Evolutionary conservation across 2,329 filamentous ascomycete genomes (phyloP), one percentile per base, ranked within the genome.

Genomic region (Teratosphaeria gauchensis): DNA sequence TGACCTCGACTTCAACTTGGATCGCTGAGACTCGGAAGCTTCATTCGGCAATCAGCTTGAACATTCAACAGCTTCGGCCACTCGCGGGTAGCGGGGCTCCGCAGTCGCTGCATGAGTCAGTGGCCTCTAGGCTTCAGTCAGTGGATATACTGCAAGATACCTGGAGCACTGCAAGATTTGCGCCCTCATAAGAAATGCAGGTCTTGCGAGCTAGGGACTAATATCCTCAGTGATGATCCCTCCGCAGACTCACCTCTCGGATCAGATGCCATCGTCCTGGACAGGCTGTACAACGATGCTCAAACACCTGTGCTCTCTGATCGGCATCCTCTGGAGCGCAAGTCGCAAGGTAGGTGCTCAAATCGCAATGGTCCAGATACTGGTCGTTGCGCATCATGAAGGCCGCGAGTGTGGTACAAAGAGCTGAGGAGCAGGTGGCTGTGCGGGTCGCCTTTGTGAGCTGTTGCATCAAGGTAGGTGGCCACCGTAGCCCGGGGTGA

Each of bases 41-140:
- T 38, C 38, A 3, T n/a, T 55, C 53, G 53, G 53, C 53, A 55
- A 38, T 35, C 28, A 54, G 53, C 53, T 54, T 54, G 31, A 42
- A 42, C 35, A 16, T 42, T 42, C 35, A 38, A 12, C 33, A 42
- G 35, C 35, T 12, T 5, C 35, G 35, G 24, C 24, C 24, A 28
- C 35, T 16, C 5, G 35, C n/a, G 35, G 35, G n/a, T 12, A 42
- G n/a, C 11, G 35, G 35, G 35, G 35, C 35, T 42, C 35, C 35
- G 35, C 35, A 42, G 14, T 14, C 35, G 35, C 35, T 42, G 35
- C 35, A 42, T 42, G 35, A 42, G 35, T 42, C 35, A 14, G 24
- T 28, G 24, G 24, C 24, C n/a, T n/a, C n/a, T n/a, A n/a, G n/a
- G n/a, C n/a, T 2, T 28, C 24, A 28, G 24, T 28, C 24, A 2